A percentile compares a stretch with the other conserved stretches of the same genome.
Evolutionary conservation across 129 eudicot species (phyloP).

Genomic region (Chrysanthemum lavandulifolium): DNA sequence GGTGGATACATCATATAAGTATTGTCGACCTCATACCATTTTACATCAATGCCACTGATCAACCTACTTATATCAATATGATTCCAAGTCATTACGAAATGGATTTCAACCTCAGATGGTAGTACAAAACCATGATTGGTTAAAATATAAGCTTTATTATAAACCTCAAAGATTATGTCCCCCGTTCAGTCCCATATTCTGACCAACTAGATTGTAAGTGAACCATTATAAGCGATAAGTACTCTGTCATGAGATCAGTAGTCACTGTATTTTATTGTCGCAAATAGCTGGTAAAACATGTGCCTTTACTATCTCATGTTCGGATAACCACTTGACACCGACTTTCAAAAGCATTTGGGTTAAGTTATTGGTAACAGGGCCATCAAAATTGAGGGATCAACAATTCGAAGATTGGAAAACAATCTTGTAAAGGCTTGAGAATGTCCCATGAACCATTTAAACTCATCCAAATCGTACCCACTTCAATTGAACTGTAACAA

Average conservation of each 20-base stretch:
- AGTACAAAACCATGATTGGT: constrained; percentile 73
- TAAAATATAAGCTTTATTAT: constrained; percentile 52
- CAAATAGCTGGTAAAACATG: constrained; percentile 72
- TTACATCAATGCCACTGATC: constrained; percentile 50
- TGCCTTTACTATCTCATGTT: constrained; percentile 70
- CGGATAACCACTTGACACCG: constrained; percentile 74
- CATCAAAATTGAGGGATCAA: constrained; percentile 58
- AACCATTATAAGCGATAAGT: constrained; percentile 64
- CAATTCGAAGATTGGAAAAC: constrained; percentile 61
- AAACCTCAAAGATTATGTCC: constrained; percentile 53
- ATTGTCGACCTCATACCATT: constrained; percentile 67
- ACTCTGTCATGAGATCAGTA: constrained; percentile 61
- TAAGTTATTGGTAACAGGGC: constrained; percentile 36
- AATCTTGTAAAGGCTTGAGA: constrained; percentile 49
- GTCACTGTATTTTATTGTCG: constrained; percentile 32
- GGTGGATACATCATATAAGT: constrained; percentile 57
- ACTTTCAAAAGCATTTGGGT: constrained; percentile 54
- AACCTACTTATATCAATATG: constrained; percentile 47
- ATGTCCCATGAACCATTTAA: constrained; percentile 33
- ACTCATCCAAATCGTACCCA: constrained; percentile 77
- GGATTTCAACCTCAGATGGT: constrained; percentile 59
- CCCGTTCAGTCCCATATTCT: constrained; percentile 59
- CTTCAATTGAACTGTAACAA: constrained; percentile 54
- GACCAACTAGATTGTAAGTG: constrained; percentile 72
- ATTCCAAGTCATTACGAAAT: constrained; percentile 63